Base-by-base conservation (phyloP, 2,329 filamentous ascomycete genomes). In the Nigrospora osmanthi region DNA sequence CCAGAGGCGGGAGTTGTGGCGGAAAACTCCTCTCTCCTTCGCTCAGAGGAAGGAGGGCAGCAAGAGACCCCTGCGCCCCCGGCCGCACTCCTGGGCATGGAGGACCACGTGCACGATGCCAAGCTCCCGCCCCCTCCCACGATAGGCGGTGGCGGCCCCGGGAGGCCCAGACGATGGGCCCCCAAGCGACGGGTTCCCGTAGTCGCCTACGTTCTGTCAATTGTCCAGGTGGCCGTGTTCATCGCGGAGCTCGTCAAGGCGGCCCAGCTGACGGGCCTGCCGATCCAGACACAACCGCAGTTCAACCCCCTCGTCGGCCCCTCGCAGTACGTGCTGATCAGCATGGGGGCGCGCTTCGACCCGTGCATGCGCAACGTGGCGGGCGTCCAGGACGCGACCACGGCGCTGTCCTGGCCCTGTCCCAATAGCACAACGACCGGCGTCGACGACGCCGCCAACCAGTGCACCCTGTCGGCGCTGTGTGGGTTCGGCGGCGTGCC, bases 271-370 rank as follows among this genome's bases (percentile, higher is more conserved):
- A 96, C 91, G 1, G 86, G 86, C 44, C 84, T 85, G 19, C 78
- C 85, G 17, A 88, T 89, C 58, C 78, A 82, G 69, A 90, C 82
- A 42, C 79, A 91, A 45, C 93, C 93, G 1, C 76, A 75, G 14
- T 95, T 98, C 70, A 98, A 97, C 67, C 86, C 87, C 47, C 95
- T 98, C 88, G 95, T 98, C 58, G 93, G 93, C 0, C 93, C 93
- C 1, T 95, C 90, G 6, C 79, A 83, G 2, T 88, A 89, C 54
- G 81, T 97, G 19, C 80, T 95, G 56, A 95, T 97, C 70, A 95
- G 94, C 65, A 95, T 98, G 88, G 93, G 93, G 47, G 88, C 90
- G 35, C 83, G 93, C 49, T 98, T 87, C 61, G 80, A 86, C 3
- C 88, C 90, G 6, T 98, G 93, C 66, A 98, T 98, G 93, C 90